Evolutionary conservation across 345 rosid species (phyloP), one percentile per base, ranked within the genome.

Genomic region (Pistacia vera): DNA sequence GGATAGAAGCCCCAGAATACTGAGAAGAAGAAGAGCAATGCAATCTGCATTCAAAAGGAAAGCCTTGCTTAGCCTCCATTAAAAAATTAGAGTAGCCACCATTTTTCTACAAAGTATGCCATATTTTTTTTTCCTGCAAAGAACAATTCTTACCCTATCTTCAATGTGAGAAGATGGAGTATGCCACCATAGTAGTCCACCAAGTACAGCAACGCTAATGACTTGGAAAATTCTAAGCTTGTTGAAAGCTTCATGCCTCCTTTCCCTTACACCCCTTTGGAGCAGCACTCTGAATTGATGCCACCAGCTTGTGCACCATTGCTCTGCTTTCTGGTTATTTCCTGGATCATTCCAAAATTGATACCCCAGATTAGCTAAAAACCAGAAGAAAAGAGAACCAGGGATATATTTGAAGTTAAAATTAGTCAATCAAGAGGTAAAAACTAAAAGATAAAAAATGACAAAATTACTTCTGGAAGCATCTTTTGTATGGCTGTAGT

Each of bases 1-100:
- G 99, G 99, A 81, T 96, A 96, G 85, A 96, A 93, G 1, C 98
- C 99, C 99, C 99, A 96, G 79, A 96, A 96, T 48, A 96, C 99
- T 0, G 99, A 93, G 94, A 96, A 96, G 92, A 96, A 96, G 86
- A 96, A 96, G 77, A 96, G 90, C 88, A 96, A 75, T 0, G 98
- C 97, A 30, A 89, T 90, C 99, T 96, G 97, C 88, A 89, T 63
- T 59, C 44, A 66, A 49, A 70, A 52, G 67, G 57, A 64, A 69
- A 67, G 66, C 25, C 44, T 35, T 55, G 51, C 63, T 84, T 72
- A 79, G 80, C 28, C 72, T 38, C 75, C 57, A 18, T 11, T 0
- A 56, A 68, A 63, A 56, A 76, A n/a, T 18, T 44, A 18, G 17
- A 33, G 11, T 38, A 58, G 38, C 63, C 60, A 18, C 14, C 49